Base-by-base conservation (phyloP, 306 rosid species). In the Ormosia semicastrata region DNA sequence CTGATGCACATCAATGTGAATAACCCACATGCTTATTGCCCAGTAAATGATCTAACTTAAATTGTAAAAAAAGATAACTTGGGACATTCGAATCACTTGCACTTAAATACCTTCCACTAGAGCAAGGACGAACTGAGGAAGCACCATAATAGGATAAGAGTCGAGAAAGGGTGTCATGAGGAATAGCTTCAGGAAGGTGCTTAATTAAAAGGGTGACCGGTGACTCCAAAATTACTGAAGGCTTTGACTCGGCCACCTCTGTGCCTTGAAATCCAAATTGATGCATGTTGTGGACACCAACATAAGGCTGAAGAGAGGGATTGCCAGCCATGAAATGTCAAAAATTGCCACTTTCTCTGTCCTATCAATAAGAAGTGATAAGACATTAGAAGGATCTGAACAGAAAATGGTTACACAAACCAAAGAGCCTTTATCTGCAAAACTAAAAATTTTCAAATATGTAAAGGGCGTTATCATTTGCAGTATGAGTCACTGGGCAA, bases 141-240 rank as follows among this genome's bases (percentile, higher is more conserved):
- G 97, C 97, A 14, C 94, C 94, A 8, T 82, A 92, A 87, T 92
- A 90, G 50, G 92, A 83, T 54, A 94, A 73, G 80, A 94, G 89
- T 2, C 91, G 90, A 79, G 74, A 89, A 66, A 94, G 95, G 32
- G 94, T 90, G 47, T 86, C 90, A 41, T 87, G 89, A 62, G 97
- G 89, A 78, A 92, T 88, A 81, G 92, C 92, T 72, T 92, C 94
- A 2, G 95, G 98, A 39, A 94, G 87, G 80, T 94, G 95, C 53
- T 88, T 90, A 56, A 94, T 83, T 72, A 94, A 83, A 71, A 92
- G 91, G 64, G 91, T 89, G n/a, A 75, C 79, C 9, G 58, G 24
- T 6, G 81, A 76, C 29, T 78, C 79, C 49, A 18, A 3, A 37
- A 12, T 6, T 49, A 49, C 64, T 6, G 62, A 44, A 8, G 80